Base-by-base conservation (phyloP, 2,329 filamentous ascomycete species). In the Simplicillium sp. region DNA sequence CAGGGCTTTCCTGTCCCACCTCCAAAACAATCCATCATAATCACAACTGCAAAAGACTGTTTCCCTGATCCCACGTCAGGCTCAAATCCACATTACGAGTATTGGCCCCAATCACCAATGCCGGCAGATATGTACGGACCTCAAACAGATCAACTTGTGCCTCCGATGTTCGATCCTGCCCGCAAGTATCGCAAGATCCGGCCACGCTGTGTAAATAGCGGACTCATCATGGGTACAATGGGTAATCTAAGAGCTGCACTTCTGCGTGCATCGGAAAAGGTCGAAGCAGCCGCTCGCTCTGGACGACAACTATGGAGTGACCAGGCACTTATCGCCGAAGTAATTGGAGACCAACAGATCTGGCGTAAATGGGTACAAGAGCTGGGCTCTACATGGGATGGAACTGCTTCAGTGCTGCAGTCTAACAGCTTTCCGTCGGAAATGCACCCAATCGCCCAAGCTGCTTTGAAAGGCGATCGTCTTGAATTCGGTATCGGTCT, bases 401-500 rank as follows among this genome's bases (percentile, higher is more conserved):
- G 59, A 3, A 47, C 44, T 1, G 15, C 20, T 1, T 44, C 58
- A 1, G 31, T 45, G 4, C 48, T 46, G 14, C 14, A 44, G 11
- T 41, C 33, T 4, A 20, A 42, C 2, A 29, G 33, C 1, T 43
- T 59, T 2, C 41, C 41, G 11, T n/a, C 32, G 1, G 45, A 54
- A 6, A 42, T 59, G 0, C 41, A 50, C 4, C 34, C 7, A 11
- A 48, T 64, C 5, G 60, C 55, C 11, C 40, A 52, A 11, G 53
- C 49, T 0, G 54, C 59, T 4, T 37, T 60, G 11, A 29, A 42
- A 2, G 59, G 58, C 2, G 44, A 48, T 14, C 48, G 51, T 3
- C 63, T 64, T 36, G 61, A 64, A 35, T 64, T 61, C 15, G 59
- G 61, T 6, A 64, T 64, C 16, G 61, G 61, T 1, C 45, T 64